These are phyloP conservation scores for Trichoderma cornu-damae DNA, from an alignment of 2,329 filamentous ascomycete species.

Conservation along the genomic window DNA sequence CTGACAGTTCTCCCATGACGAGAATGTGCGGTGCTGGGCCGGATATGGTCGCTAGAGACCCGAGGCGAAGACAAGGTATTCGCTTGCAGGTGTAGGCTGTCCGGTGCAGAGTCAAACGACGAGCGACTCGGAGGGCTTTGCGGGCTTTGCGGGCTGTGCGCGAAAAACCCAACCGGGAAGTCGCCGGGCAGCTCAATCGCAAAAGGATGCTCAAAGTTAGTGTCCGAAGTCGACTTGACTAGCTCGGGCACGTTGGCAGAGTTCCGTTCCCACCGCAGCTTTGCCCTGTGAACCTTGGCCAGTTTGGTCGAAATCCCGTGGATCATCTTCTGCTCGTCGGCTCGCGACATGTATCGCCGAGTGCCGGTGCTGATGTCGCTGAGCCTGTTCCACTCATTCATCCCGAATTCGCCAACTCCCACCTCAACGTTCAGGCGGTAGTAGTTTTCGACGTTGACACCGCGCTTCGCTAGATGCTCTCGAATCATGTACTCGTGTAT, in stretches of 20 bases:
- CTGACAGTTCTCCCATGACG: constrained; percentile 29
- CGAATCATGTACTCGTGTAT: constrained; percentile 83
- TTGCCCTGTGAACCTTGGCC: constrained; percentile 75
- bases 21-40: constrained; percentile 30
- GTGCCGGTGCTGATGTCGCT: constrained; percentile 93
- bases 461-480: constrained; percentile 69
- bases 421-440: constrained; percentile 96
- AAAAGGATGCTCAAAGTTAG: constrained; percentile 41
- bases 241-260: constrained; percentile 41
- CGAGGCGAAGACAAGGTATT: constrained; percentile 43
- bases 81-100: constrained; percentile 42
- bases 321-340: constrained; percentile 71
- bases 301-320: constrained; percentile 72
- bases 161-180: constrained; percentile 37
- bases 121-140: constrained; percentile 40
- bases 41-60: constrained; percentile 45
- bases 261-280: constrained; percentile 57
- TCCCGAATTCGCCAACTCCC: constrained; percentile 92
- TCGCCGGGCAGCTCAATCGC: constrained; percentile 57
- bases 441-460: constrained; percentile 84
- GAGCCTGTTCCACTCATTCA: constrained; percentile 97
- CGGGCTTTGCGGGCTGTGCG: constrained; percentile 35
- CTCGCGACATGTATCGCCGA: constrained; percentile 70
- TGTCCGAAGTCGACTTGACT: constrained; percentile 38
- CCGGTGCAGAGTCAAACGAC: constrained; percentile 54